Evolutionary conservation across 2,329 filamentous ascomycete species (phyloP).

Genomic region (Dactylellina cionopaga): DNA sequence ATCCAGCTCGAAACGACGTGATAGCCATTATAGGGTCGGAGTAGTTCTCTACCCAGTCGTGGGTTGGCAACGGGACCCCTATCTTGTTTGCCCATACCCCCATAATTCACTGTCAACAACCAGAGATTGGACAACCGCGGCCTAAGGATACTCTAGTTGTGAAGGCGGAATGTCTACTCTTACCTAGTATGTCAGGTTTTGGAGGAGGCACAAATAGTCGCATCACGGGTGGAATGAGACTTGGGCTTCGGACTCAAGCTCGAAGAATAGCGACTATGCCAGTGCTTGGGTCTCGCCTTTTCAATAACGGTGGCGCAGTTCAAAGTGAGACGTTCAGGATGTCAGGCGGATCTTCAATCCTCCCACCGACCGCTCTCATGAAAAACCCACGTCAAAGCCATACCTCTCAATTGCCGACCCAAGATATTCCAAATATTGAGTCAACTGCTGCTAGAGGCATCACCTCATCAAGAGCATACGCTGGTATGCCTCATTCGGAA

Average conservation of each 20-base stretch:
- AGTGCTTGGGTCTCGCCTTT: background rate
- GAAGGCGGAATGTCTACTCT: conserved; percentile 20
- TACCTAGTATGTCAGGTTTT: background rate
- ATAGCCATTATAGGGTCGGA: conserved; percentile 12
- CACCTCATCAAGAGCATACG: too few relatives aligned
- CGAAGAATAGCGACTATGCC: conserved; percentile 15
- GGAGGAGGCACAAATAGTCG: background rate
- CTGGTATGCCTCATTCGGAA: too few relatives aligned
- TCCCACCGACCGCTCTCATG: too few relatives aligned
- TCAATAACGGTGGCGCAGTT: too few relatives aligned
- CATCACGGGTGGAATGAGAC: background rate
- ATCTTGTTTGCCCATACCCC: conserved; percentile 23
- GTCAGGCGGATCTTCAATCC: too few relatives aligned
- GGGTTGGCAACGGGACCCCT: conserved; percentile 1
- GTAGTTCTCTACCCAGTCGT: conserved; percentile 19
- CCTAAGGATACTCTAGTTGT: background rate
- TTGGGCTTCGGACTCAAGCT: background rate
- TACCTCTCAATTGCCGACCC: too few relatives aligned
- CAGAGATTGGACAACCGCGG: background rate
- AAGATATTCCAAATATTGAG: too few relatives aligned
- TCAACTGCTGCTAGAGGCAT: too few relatives aligned
- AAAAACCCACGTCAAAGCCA: too few relatives aligned
- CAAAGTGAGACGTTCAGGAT: too few relatives aligned
- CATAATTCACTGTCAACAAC: background rate
- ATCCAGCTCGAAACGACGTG: background rate